Base-by-base conservation (phyloP, 1,139 yeast species). In the Candida tropicalis region DNA sequence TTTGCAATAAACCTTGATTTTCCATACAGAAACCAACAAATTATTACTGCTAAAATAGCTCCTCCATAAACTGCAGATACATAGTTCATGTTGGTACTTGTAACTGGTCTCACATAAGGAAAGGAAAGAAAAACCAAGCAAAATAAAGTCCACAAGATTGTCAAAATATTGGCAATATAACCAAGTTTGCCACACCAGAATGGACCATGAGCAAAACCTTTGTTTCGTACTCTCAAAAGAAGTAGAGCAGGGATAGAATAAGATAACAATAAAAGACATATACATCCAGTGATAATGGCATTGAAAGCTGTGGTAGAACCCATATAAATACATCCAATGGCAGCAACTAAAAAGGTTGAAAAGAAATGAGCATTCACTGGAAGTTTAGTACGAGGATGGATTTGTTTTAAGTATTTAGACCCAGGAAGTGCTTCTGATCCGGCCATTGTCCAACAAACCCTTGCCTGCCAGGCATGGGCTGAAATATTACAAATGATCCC, bases 381-480 rank as follows among this genome's bases (percentile, higher is more conserved):
- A 32, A 68, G 66, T 7, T 71, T 70, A 42, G 65, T 51, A 47
- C 60, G 66, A 28, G 73, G 70, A 56, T 69, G 69, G 22, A 69
- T 60, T 32, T 62, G 54, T 22, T 71, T 60, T 54, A 67, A 65
- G 48, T 62, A 61, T 50, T 65, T 65, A 48, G 74, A 66, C 41
- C 62, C 62, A 20, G 74, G 75, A 49, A 70, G 62, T 67, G 73
- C 73, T 72, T 62, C 63, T 9, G 66, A 59, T 35, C 51, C 54
- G 5, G 56, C 45, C 50, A 65, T 59, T 20, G 68, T 59, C 91
- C 91, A 84, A 55, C 87, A 79, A 52, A 83, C 65, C 59, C 88
- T 71, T 38, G 87, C 82, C 65, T 81, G 87, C 87, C 88, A 81
- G 4, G 90, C 83, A 56, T 84, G 89, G 43, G 84, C 75, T 5